Conservation (phyloP, 75 land plant genomes). For the Pinus tabuliformis region DNA sequence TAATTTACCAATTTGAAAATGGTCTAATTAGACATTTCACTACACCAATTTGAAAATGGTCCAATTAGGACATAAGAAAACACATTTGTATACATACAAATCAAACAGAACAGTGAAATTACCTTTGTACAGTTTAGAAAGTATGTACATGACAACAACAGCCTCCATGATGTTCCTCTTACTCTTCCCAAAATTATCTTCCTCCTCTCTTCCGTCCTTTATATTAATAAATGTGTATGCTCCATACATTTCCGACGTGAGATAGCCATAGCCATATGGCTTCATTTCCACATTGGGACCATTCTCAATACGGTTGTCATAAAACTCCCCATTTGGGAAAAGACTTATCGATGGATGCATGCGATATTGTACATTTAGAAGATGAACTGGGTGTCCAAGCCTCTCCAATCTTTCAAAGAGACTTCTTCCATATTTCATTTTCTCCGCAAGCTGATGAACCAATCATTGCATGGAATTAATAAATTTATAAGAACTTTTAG, state of each 20-base stretch:
- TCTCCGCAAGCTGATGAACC: slow-evolving; percentile 43
- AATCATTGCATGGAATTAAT: no score
- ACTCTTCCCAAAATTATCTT: slow-evolving; percentile 32
- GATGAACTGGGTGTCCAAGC: slow-evolving; percentile 74
- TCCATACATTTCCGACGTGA: slow-evolving; percentile 50
- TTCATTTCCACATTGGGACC: slow-evolving; percentile 51
- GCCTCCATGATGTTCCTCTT: slow-evolving; percentile 68
- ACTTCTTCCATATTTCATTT: slow-evolving; percentile 67
- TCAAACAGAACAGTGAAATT: background rate
- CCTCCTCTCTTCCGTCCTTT: slow-evolving; percentile 39
- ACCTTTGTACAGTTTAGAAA: slow-evolving; percentile 37
- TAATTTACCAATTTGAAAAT: background rate
- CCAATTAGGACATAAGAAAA: background rate
- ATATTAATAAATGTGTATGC: slow-evolving; percentile 72
- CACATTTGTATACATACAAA: no score
- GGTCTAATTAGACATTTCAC: background rate
- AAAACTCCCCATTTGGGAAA: slow-evolving; percentile 89
- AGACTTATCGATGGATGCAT: slow-evolving; percentile 95
- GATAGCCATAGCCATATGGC: slow-evolving; percentile 21
- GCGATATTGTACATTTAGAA: slow-evolving; percentile 86
- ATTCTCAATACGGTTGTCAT: slow-evolving; percentile 57
- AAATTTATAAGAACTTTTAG: no score
- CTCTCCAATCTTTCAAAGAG: slow-evolving; percentile 94
- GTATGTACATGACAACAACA: slow-evolving; percentile 34
- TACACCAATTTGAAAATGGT: background rate